Conservation (phyloP, 176 grass and related monocot species). For the Themeda triandra region DNA sequence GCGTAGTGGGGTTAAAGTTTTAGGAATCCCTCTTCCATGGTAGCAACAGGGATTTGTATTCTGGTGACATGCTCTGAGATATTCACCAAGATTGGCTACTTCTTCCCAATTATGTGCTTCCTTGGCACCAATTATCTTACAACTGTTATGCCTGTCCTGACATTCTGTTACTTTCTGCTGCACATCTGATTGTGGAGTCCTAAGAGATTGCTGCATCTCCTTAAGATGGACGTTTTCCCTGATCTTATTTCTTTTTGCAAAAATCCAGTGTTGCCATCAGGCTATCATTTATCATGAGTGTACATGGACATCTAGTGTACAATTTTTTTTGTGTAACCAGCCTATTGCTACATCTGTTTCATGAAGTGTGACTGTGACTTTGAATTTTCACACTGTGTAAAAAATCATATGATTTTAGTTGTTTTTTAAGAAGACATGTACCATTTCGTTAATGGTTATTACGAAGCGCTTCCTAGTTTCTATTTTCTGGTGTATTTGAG, state of each 20-base stretch:
- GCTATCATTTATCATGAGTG: neutral
- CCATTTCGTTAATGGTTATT: neutral
- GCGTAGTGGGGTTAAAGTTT: neutral
- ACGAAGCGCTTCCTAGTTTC: slow-evolving; percentile 1
- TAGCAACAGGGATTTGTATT: neutral
- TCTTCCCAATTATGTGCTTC: neutral
- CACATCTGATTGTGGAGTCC: neutral
- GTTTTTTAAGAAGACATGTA: neutral
- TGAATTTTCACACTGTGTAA: neutral
- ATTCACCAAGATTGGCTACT: neutral
- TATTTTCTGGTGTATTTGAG: slow-evolving; percentile 4
- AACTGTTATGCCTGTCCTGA: neutral
- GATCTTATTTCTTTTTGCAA: neutral
- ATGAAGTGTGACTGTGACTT: neutral
- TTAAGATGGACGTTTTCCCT: neutral
- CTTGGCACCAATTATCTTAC: neutral
- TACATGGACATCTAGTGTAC: neutral
- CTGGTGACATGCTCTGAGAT: neutral
- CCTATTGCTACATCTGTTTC: neutral
- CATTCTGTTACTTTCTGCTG: neutral
- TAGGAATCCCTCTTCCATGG: neutral
- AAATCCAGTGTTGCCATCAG: neutral
- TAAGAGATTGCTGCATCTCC: neutral
- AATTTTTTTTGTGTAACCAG: neutral
- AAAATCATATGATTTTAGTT: neutral